phyloP scores from a whole-genome alignment of 1,284 basidiomycete genomes.

The Golubevia pallescens region DNA sequence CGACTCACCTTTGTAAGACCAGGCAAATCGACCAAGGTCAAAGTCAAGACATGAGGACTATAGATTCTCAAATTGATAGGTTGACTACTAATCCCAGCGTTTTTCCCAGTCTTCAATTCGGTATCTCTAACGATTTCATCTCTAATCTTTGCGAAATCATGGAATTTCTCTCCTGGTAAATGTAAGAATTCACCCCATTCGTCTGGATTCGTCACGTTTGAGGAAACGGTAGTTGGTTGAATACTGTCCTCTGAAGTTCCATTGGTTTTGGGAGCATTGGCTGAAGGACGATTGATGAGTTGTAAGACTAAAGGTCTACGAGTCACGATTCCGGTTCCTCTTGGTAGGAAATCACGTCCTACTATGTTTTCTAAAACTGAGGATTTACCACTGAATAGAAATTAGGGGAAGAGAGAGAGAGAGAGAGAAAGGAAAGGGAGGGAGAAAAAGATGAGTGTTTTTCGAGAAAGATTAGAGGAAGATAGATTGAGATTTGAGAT shows the following conservation, averaged over 20 bases:
- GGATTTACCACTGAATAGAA: too few relatives aligned
- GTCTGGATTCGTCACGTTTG: constrained; percentile 65
- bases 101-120: constrained; percentile 95
- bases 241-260: constrained; percentile 8
- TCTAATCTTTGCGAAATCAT: constrained; percentile 94
- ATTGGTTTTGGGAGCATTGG: constrained; percentile 16
- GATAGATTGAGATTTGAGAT: not conserved
- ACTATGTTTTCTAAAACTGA: constrained; percentile 94
- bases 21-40: constrained; percentile 95
- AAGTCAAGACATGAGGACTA: constrained; percentile 93
- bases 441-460: not conserved
- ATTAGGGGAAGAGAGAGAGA: not conserved
- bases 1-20: constrained; percentile 89
- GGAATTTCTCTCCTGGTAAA: constrained; percentile 93
- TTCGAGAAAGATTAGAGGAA: too few relatives aligned
- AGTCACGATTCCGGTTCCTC: constrained; percentile 93
- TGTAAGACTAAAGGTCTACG: constrained; percentile 91
- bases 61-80: constrained; percentile 97
- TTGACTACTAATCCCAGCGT: constrained; percentile 88
- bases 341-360: constrained; percentile 92
- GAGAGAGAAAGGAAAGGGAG: not conserved
- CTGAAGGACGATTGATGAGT: constrained; percentile 79
- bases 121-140: constrained; percentile 96
- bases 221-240: not conserved
- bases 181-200: constrained; percentile 97